Conservation (phyloP, 2,329 filamentous ascomycete species). For the Aurifilum marmelostoma region DNA sequence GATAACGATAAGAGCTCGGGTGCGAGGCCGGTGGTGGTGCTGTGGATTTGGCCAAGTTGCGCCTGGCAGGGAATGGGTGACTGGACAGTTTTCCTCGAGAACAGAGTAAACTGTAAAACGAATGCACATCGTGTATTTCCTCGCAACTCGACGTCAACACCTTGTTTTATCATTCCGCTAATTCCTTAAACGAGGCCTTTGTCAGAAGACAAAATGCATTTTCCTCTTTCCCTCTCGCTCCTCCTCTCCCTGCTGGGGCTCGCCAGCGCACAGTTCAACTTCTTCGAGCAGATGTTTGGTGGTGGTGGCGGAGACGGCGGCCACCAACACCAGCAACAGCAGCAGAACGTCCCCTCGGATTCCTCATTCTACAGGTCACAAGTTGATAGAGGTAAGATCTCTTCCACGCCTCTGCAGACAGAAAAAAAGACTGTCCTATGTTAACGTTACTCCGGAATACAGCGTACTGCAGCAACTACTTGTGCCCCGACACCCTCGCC, state of each 20-base stretch:
- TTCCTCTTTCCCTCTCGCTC: slow-evolving; percentile 40
- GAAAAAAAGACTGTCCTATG: background rate
- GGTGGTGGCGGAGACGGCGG: slow-evolving; percentile 49
- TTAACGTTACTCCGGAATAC: slow-evolving; percentile 12
- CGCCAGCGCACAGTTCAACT: slow-evolving; percentile 82
- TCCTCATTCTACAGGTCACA: slow-evolving; percentile 75
- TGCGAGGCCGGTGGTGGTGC: background rate
- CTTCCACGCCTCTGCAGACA: background rate
- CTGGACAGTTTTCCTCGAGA: background rate
- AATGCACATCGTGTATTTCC: background rate
- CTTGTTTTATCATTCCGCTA: too few relatives aligned
- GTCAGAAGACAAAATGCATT: slow-evolving; percentile 32
- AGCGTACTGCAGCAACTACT: slow-evolving; percentile 91
- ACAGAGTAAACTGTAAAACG: background rate
- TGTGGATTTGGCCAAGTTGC: slow-evolving; percentile 25
- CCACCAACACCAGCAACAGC: slow-evolving; percentile 58
- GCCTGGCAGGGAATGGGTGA: slow-evolving; percentile 2
- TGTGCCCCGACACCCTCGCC: slow-evolving; percentile 90
- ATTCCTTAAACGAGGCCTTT: too few relatives aligned
- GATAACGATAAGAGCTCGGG: slow-evolving; percentile 26
- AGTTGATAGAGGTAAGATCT: slow-evolving; percentile 64
- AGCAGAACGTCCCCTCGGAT: slow-evolving; percentile 84
- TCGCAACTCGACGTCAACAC: background rate
- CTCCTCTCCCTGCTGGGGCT: slow-evolving; percentile 64
- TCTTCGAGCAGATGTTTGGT: slow-evolving; percentile 98